Conservation (phyloP, 306 rosid species). For the Herpetospermum pedunculosum region DNA sequence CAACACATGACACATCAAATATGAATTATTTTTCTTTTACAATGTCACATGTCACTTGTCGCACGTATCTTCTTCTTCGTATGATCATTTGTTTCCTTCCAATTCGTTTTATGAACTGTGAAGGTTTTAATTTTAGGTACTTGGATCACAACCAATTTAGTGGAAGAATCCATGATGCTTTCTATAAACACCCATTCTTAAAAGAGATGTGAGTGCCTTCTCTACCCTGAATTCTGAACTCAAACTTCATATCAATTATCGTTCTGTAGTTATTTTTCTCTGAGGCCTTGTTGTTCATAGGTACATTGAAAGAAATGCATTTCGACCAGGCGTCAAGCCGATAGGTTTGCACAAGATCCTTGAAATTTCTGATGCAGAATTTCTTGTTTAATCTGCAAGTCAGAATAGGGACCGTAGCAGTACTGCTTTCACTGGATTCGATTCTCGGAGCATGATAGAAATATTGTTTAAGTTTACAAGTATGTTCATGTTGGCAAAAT, state of each 20-base stretch:
- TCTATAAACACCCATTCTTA: slow-evolving; percentile 83
- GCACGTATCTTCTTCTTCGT: not conserved
- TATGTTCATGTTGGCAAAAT: too few relatives aligned
- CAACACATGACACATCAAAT: not conserved
- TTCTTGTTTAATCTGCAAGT: slow-evolving; percentile 44
- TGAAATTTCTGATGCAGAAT: slow-evolving; percentile 76
- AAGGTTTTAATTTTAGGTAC: slow-evolving; percentile 31
- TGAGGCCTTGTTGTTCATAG: not conserved
- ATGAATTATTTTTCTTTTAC: not conserved
- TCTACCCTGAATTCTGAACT: not conserved
- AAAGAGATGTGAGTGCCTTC: slow-evolving; percentile 97
- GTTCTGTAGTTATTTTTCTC: not conserved
- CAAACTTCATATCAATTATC: not conserved
- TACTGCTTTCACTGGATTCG: not conserved
- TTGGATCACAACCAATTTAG: slow-evolving; percentile 94
- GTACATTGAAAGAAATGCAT: slow-evolving; percentile 54
- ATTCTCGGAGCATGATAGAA: not conserved
- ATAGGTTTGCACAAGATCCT: slow-evolving; percentile 80
- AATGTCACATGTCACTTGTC: not conserved
- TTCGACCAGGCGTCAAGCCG: slow-evolving; percentile 74
- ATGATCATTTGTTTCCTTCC: not conserved
- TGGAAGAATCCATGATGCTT: slow-evolving; percentile 84
- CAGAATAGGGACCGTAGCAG: not conserved
- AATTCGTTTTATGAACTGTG: not conserved
- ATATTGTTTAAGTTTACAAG: too few relatives aligned